Base-by-base conservation (phyloP, 331 rosid genomes). In the Malus hybrid region DNA sequence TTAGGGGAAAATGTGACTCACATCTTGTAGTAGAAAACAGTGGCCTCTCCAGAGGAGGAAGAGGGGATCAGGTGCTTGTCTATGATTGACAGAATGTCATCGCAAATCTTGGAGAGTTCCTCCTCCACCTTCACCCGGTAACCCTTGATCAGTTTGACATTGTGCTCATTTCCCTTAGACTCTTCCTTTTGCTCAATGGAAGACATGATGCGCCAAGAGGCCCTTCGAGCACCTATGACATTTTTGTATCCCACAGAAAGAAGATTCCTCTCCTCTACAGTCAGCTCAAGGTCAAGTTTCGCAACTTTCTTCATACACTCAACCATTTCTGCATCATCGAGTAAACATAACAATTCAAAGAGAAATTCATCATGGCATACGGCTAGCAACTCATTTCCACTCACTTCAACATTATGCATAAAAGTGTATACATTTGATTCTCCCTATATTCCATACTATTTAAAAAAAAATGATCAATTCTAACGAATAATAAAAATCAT, bases 191-290 rank as follows among this genome's bases (percentile, higher is more conserved):
- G 98, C 85, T 93, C 97, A 80, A 93, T 93, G 57, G 98, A 93
- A 53, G 98, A 91, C 98, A 93, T 93, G 33, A 93, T 93, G 22
- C 98, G 96, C 98, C 98, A 93, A 7, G 98, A 93, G 65, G 98
- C 98, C 70, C 98, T 77, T 53, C 97, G 76, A 39, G 98, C 98
- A 68, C 98, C 98, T 63, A 93, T 93, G 66, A 93, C 97, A 53
- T 93, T 93, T 81, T 93, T 93, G 88, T 93, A 93, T 70, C 98
- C 98, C 58, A 93, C 98, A 13, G 98, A 93, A 11, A 93, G 97
- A 72, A 93, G 96, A 87, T 93, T 93, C 87, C 98, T 93, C 89
- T 93, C 98, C 78, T 93, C 98, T 77, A 93, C 95, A 34, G 97
- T 93, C 63, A 93, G 88, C 77, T 93, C 98, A 76, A 89, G 86